Conservation (phyloP, 163 green algal species). For the Volvox carteri region DNA sequence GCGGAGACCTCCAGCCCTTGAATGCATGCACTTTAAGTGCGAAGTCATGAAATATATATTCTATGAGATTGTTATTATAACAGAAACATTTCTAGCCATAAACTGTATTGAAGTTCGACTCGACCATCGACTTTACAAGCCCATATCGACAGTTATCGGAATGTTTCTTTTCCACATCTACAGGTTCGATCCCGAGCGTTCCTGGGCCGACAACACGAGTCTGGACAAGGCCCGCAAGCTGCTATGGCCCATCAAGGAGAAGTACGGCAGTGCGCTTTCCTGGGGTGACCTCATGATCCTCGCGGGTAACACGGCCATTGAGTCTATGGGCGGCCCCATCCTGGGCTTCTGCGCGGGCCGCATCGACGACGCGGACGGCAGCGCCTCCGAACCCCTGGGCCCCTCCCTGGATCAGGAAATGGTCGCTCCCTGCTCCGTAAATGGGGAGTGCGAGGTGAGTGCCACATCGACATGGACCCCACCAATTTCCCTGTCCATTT, state of each 20-base stretch:
- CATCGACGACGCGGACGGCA: constrained; percentile 64
- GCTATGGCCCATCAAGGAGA: constrained; percentile 68
- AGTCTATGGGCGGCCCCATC: constrained; percentile 59
- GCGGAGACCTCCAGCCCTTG: too few relatives aligned
- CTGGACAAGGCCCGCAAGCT: constrained; percentile 63
- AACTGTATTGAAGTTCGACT: too few relatives aligned
- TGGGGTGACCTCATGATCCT: constrained; percentile 72
- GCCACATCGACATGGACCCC: background rate
- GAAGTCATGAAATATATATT: too few relatives aligned
- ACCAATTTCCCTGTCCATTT: background rate
- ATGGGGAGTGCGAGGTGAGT: constrained; percentile 51
- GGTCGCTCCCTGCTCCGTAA: constrained; percentile 61
- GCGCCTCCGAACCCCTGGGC: constrained; percentile 58
- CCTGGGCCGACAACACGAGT: constrained; percentile 69
- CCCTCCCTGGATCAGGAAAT: constrained; percentile 54
- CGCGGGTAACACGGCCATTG: constrained; percentile 59
- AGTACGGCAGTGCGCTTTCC: constrained; percentile 67
- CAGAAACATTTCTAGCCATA: too few relatives aligned
- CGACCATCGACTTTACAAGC: too few relatives aligned
- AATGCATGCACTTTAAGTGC: too few relatives aligned
- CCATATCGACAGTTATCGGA: too few relatives aligned
- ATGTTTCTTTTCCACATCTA: too few relatives aligned
- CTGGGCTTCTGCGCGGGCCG: constrained; percentile 65
- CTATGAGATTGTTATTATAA: too few relatives aligned
- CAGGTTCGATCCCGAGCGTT: constrained; percentile 58